Evolutionary conservation across 2,329 filamentous ascomycete species (phyloP), one percentile per base, ranked within the genome.

Genomic region (Emydomyces testavorans): DNA sequence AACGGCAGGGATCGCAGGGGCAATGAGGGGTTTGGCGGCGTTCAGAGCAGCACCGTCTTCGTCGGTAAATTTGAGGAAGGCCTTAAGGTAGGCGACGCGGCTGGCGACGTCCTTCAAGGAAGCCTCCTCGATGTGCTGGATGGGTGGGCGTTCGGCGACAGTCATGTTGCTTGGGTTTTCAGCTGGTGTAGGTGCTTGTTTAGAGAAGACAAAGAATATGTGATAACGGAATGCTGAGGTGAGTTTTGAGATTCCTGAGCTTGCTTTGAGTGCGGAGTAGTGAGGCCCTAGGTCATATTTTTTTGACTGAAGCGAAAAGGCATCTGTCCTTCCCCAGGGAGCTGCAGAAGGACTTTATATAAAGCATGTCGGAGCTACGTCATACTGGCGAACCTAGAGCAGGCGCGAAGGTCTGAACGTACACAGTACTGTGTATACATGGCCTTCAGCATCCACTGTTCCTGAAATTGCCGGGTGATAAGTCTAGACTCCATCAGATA

Each of bases 41-140:
- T 59, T 50, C 35, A 60, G 56, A 29, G 55, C 46, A 20, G 52
- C 51, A 16, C 58, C 58, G 35, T 59, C 57, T 26, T 52, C 50
- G 13, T 53, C 51, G 11, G 58, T 59, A 53, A 60, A 61, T 31
- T 53, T 46, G 21, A 61, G 54, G 50, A 61, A 61, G 26, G 53
- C 46, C 24, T 58, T 56, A 20, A 57, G 46, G 46, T 61, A 61
- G 34, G 45, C 35, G 45, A 61, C 53, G 37, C 59, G 54, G 29
- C 42, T 37, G 29, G 46, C 13, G 23, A 54, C 41, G 23, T 46
- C 42, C n/a, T 49, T 45, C 23, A 54, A 31, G 34, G 51, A 41
- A 20, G 35, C 32, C 45, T 53, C 51, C 18, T 53, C 46, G 40
- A 54, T 26, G 36, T 54, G 53, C 23, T 50, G 42, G 32, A 52